These are phyloP conservation scores for Arthrobotrys entomopaga DNA, from an alignment of 2,329 filamentous ascomycete species.

Conservation along the genomic window DNA sequence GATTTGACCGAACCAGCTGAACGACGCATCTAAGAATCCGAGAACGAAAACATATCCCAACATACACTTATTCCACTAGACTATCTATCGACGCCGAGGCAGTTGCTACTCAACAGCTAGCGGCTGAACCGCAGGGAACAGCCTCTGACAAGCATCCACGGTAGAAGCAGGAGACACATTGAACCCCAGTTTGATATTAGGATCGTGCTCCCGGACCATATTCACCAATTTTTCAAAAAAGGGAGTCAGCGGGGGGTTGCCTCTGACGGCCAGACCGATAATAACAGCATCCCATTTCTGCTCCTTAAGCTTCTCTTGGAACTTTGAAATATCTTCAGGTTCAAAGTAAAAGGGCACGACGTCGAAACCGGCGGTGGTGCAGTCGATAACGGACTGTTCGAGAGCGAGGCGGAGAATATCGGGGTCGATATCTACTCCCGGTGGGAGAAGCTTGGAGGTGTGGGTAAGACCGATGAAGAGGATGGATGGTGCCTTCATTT, in stretches of 20 bases:
- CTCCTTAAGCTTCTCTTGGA: constrained; percentile 21
- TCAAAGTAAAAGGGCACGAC: constrained; percentile 19
- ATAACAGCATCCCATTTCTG: constrained; percentile 35
- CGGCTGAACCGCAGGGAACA: constrained; percentile 22
- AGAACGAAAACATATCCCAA: too few species aligned
- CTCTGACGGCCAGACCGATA: constrained; percentile 25
- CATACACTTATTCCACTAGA: background rate
- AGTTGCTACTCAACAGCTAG: background rate
- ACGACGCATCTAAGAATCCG: too few species aligned
- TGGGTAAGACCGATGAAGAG: constrained; percentile 23
- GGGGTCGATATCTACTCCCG: too few species aligned
- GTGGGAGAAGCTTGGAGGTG: too few species aligned
- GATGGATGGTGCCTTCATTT: constrained; percentile 32
- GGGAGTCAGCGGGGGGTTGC: constrained; percentile 7
- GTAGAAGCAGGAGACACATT: constrained; percentile 14
- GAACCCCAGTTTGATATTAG: constrained; percentile 28
- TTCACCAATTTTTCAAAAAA: constrained; percentile 23
- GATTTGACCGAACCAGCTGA: too few species aligned
- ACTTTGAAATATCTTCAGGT: constrained; percentile 8
- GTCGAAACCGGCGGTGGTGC: constrained; percentile 18
- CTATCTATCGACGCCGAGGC: background rate
- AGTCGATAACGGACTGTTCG: constrained; percentile 4
- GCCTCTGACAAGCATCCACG: constrained; percentile 9
- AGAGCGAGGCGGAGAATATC: background rate
- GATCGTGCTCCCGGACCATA: constrained; percentile 23